Base-by-base conservation (phyloP, 2,329 filamentous ascomycete species). In the Cladosporium sp. region DNA sequence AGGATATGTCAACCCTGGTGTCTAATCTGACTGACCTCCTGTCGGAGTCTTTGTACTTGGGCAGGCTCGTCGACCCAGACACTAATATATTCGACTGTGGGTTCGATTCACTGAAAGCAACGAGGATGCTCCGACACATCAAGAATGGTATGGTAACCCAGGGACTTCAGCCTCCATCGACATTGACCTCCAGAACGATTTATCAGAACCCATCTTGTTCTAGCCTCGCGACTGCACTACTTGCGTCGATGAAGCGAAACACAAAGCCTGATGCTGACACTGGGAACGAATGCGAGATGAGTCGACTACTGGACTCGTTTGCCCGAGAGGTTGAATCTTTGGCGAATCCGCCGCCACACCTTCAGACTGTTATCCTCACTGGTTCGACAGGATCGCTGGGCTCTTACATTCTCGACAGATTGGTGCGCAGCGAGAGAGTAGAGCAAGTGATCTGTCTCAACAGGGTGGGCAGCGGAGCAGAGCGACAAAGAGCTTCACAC, bases 101-200 rank as follows among this genome's bases (percentile, higher is more conserved):
- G 6, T 59, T 59, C 24, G 57, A 59, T 15, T 59, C 57, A 8
- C 10, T 59, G 36, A 59, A 59, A 59, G 57, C 28, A 5, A 47
- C 28, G 26, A 41, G 36, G 28, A 24, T 59, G 6, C 36, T 59
- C 7, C 34, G 57, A 47, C n/a, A 44, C 34, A 44, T 59, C 14
- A 41, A 44, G 36, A 32, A 11, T 2, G 18, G 36, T 15, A 41
- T 59, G 57, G 15, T 21, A 26, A 44, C 57, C 73, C 81, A 0
- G 75, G 78, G 8, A 75, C 74, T 14, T 74, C 76, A 2, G 82
- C 83, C 70, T 80, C 80, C 0, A 83, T 85, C 57, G 69, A 78
- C 4, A 77, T 74, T 18, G 82, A 83, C 0, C 78, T 80, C 14
- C 85, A 86, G 70, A 79, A 81, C 0, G 83, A 59, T 59, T 77